phyloP scores from a whole-genome alignment of 2,329 filamentous ascomycete genomes.

The Penicillium griseofulvum region DNA sequence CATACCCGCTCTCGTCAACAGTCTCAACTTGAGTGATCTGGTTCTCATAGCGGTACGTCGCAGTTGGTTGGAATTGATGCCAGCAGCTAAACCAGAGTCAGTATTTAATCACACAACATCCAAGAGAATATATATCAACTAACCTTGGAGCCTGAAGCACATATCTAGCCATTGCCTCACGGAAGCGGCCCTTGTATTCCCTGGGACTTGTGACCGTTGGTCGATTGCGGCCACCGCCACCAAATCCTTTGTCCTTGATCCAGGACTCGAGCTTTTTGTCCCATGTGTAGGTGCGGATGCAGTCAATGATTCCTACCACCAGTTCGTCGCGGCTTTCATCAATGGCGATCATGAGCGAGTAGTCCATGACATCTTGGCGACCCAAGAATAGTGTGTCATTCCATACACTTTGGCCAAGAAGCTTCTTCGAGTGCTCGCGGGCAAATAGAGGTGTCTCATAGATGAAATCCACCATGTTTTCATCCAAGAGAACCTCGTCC shows the following conservation, averaged over 20 bases:
- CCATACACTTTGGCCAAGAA: slow-evolving; percentile 87
- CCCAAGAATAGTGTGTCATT: slow-evolving; percentile 96
- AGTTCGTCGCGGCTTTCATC: slow-evolving; percentile 87
- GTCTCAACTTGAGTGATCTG: slow-evolving; percentile 25
- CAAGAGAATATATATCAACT: slow-evolving; percentile 14
- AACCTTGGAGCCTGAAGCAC: slow-evolving; percentile 53
- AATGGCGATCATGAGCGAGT: slow-evolving; percentile 96
- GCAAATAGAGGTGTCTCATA: slow-evolving; percentile 96
- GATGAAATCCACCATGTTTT: slow-evolving; percentile 99
- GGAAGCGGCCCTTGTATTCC: slow-evolving; percentile 94
- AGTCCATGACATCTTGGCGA: slow-evolving; percentile 98
- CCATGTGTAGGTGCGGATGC: slow-evolving; percentile 98
- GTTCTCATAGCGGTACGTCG: slow-evolving; percentile 32
- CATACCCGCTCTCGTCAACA: slow-evolving; percentile 15
- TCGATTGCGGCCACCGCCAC: slow-evolving; percentile 72
- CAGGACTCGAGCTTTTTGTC: slow-evolving; percentile 99
- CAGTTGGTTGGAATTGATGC: slow-evolving; percentile 44
- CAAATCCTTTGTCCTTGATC: slow-evolving; percentile 95
- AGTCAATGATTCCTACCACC: slow-evolving; percentile 96
- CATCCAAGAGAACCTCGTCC: slow-evolving; percentile 92
- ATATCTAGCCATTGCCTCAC: slow-evolving; percentile 93
- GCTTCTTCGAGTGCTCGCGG: slow-evolving; percentile 91
- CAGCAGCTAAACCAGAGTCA: slow-evolving; percentile 39
- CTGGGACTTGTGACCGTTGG: slow-evolving; percentile 96
- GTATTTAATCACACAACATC: neutral